Base-by-base conservation (phyloP, 371 early-diverging fungal genomes). In the Mucor indicus region DNA sequence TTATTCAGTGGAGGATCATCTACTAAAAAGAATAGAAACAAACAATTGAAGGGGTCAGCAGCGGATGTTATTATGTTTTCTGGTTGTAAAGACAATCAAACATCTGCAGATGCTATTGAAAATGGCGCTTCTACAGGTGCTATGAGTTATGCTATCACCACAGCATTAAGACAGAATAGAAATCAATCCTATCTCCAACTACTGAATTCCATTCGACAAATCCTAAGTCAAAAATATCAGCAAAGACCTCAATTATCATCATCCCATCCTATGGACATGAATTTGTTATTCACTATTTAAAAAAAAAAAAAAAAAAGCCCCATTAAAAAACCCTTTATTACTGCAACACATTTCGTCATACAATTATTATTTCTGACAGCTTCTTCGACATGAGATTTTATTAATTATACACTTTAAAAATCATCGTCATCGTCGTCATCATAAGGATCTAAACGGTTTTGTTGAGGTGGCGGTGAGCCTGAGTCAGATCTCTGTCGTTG, bases 11-110 rank as follows among this genome's bases (percentile, higher is more conserved):
- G 65, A 17, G 52, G 56, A 25, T 22, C 27, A 8, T 15, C 16
- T 22, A 48, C 53, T 12, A 62, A 67, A 8, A 35, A 53, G 19
- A 66, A 64, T 32, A 62, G 62, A 25, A 62, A 74, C 24, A 70
- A 68, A 25, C 48, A 56, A 23, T 56, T 64, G 29, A 84, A 82
- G 62, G 75, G 77, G 38, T 79, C 72, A 11, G 42, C 60, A 30
- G 89, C 87, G 24, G 89, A 90, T 61, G 87, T 90, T 4, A 81
- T 89, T 46, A 85, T 87, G 86, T 90, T 93, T 50, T 81, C 84
- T 41, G 95, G 64, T 61, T 94, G 93, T 67, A 89, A 89, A 60
- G 96, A 95, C 57, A 72, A 66, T 47, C 93, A 94, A 61, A 93
- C 93, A 1, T 86, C 86, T 2, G 92, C 94, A 1, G 95, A 95